Percentiles rank a stretch among this genome's conserved stretches.
These are phyloP conservation scores for Geranium rotundifolium DNA, from an alignment of 345 rosid genomes.

Conservation along the genomic window DNA sequence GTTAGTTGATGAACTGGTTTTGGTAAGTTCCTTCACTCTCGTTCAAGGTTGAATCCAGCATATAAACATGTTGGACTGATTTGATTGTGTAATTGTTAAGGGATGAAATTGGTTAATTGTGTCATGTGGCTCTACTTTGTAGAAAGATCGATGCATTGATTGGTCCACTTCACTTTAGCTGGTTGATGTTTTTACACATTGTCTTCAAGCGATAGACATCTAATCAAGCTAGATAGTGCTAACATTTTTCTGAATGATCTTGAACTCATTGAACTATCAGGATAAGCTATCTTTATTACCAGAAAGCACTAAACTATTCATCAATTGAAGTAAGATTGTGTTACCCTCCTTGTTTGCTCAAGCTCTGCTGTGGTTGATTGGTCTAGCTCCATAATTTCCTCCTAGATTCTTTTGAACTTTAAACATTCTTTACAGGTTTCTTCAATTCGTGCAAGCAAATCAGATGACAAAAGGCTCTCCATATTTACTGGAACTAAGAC, in stretches of 20 bases:
- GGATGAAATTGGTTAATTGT: background rate
- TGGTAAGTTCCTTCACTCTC: background rate
- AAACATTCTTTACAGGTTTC: constrained; percentile 57
- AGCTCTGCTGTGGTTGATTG: background rate
- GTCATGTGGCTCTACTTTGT: background rate
- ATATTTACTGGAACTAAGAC: constrained; percentile 96
- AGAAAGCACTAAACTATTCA: background rate
- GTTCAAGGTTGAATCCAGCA: background rate
- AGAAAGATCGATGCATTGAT: background rate
- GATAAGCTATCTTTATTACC: background rate
- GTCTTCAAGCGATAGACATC: too few species aligned
- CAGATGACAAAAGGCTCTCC: constrained; percentile 91
- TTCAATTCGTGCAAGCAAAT: constrained; percentile 84
- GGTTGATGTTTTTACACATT: too few species aligned
- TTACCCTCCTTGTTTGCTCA: background rate
- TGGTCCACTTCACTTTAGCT: background rate
- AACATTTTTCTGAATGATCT: background rate
- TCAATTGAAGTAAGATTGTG: background rate
- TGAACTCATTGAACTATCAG: background rate
- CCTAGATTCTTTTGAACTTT: constrained; percentile 11
- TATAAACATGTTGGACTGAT: too few species aligned
- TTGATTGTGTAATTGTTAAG: background rate
- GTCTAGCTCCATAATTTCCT: background rate
- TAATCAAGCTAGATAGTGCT: background rate
- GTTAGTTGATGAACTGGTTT: background rate